Percentiles rank a stretch among this genome's conserved stretches.
Conservation (phyloP, 108 stramenopile species). For the Nannochloropsis granulata region DNA sequence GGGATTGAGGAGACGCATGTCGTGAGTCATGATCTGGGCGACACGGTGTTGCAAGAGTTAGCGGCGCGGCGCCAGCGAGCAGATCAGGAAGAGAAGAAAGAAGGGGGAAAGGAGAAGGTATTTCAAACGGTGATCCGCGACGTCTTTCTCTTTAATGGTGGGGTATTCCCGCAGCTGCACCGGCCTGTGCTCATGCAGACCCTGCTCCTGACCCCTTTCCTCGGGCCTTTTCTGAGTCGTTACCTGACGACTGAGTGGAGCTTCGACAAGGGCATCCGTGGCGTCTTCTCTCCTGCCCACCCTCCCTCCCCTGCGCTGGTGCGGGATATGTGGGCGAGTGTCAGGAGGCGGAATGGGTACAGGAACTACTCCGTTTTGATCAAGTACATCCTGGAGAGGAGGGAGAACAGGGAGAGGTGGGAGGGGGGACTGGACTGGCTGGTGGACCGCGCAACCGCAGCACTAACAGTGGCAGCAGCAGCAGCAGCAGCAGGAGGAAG, state of each 20-base stretch:
- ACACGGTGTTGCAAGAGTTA: background rate
- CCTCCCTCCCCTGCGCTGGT: background rate
- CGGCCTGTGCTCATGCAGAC: background rate
- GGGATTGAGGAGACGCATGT: background rate
- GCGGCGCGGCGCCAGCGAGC: background rate
- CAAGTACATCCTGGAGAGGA: background rate
- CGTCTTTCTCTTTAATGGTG: background rate
- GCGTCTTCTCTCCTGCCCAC: background rate
- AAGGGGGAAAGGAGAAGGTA: background rate
- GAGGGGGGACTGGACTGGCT: background rate
- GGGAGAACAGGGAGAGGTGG: background rate
- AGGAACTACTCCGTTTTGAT: background rate
- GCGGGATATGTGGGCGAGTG: background rate
- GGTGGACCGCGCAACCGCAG: no score
- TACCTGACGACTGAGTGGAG: background rate
- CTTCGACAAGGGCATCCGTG: background rate
- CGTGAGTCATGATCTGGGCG: background rate
- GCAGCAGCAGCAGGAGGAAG: no score
- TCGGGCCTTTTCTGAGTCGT: background rate
- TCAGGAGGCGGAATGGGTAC: background rate
- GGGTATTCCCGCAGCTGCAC: background rate
- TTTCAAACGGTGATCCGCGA: background rate
- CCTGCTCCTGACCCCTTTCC: background rate
- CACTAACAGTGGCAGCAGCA: no score
- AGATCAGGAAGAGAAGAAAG: background rate